Conservation (phyloP, 129 eudicot genomes). For the Tanacetum coccineum region DNA sequence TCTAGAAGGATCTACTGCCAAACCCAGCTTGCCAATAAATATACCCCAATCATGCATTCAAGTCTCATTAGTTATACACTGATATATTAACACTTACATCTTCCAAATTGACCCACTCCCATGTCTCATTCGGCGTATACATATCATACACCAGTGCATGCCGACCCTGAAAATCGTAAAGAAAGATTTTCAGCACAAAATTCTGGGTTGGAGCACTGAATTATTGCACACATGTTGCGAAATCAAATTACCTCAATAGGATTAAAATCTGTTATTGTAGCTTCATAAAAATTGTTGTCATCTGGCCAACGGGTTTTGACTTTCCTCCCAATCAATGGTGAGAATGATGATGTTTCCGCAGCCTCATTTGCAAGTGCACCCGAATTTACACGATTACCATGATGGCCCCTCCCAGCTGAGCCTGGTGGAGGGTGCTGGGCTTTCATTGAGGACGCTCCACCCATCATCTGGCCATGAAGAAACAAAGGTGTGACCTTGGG, state of each 20-base stretch:
- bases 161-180: slow-evolving; percentile 46
- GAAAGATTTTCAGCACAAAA: slow-evolving; percentile 26
- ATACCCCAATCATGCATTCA: too few species aligned
- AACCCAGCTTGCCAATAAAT: too few species aligned
- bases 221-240: slow-evolving; percentile 1
- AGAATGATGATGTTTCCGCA: slow-evolving; percentile 48
- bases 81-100: slow-evolving; percentile 42
- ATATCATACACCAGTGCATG: slow-evolving; percentile 79
- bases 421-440: slow-evolving; percentile 58
- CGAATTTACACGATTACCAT: slow-evolving; percentile 48
- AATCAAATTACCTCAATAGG: slow-evolving; percentile 48
- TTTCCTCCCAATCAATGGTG: slow-evolving; percentile 68
- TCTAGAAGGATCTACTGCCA: too few species aligned
- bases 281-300: slow-evolving; percentile 90
- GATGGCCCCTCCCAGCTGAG: slow-evolving; percentile 57
- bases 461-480: slow-evolving; percentile 44
- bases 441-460: slow-evolving; percentile 47
- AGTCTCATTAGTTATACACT: neutral
- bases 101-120: slow-evolving; percentile 83
- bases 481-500: slow-evolving; percentile 4
- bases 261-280: slow-evolving; percentile 66
- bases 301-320: slow-evolving; percentile 94
- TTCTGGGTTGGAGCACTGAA: neutral
- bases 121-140: slow-evolving; percentile 60
- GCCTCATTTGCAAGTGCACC: slow-evolving; percentile 57